Evolutionary conservation across 768 basidiomycete genomes (phyloP), one percentile per base, ranked within the genome.

Genomic region (Botryobasidium botryosum): DNA sequence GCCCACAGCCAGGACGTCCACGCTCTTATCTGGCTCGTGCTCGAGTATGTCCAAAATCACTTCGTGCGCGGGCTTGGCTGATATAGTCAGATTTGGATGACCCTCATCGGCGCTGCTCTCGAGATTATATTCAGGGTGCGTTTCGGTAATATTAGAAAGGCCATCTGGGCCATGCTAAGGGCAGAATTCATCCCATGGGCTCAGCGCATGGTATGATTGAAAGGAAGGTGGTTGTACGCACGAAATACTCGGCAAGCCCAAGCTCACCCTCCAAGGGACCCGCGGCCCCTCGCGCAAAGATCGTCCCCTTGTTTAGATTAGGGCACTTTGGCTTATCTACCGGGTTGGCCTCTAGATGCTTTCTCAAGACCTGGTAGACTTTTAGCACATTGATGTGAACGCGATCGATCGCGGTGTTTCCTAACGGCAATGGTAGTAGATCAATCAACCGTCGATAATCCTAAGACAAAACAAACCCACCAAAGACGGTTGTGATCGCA

Each of bases 81-180:
- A 21, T 10, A 52, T 24, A 7, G 18, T n/a, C 10, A 36, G 35
- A 3, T 39, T 5, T 10, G 24, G n/a, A 15, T 47, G 40, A 12
- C 25, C 8, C 3, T 8, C 18, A 21, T 15, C 25, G 4, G 26
- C 46, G 17, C 17, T 10, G 8, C 10, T 27, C 25, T 43, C 35
- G 4, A 44, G 13, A 26, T 43, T 47, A 13, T 55, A 48, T 5
- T 61, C 51, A 1, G 55, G 55, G 37, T 59, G 55, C 1, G 56
- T 53, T 1, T 46, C 49, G 1, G 48, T 36, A 29, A 57, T 56
- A 40, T 53, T 47, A 10, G 48, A 50, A 6, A 56, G 38, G 25
- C 57, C 52, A 23, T 56, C 56, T 2, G 52, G 52, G 7, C 61
- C 59, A 40, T 61, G 58, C 57, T 59, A 44, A 3, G 6, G 17